These are phyloP conservation scores for Scutellaria barbata DNA, from an alignment of 257 asterid genomes.

Conservation along the genomic window DNA sequence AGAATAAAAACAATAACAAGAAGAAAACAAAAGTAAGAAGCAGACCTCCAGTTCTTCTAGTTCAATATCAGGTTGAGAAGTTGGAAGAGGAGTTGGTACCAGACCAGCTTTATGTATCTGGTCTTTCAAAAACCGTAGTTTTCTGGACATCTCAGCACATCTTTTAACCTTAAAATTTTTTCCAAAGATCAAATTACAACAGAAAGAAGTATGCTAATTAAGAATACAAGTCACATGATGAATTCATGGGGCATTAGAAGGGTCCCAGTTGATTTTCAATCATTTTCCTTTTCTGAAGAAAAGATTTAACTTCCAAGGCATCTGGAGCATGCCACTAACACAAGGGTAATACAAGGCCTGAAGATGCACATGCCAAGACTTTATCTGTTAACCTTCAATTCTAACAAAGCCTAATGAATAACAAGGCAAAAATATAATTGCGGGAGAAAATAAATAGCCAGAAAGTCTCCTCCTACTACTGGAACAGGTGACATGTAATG, in stretches of 20 bases:
- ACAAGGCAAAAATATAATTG: constrained; percentile 4
- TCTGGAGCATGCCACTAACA: constrained; percentile 12
- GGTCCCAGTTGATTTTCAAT: neutral
- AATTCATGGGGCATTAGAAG: constrained; percentile 2
- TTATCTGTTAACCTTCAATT: constrained; percentile 15
- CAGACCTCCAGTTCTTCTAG: constrained; percentile 93
- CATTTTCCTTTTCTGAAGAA: neutral
- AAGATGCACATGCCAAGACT: constrained; percentile 16
- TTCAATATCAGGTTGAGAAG: constrained; percentile 87
- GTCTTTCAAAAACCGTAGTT: constrained; percentile 82
- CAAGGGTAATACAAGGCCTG: constrained; percentile 4
- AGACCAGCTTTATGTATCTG: constrained; percentile 91
- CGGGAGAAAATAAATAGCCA: constrained; percentile 8
- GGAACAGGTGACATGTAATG: constrained; percentile 7
- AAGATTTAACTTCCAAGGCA: neutral
- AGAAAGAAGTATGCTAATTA: constrained; percentile 23
- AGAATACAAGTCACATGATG: constrained; percentile 9
- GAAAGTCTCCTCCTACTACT: constrained; percentile 20
- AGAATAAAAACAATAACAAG: constrained; percentile 3
- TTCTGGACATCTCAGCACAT: constrained; percentile 95
- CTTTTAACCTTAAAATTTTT: constrained; percentile 70
- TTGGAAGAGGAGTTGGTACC: constrained; percentile 64
- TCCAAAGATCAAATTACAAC: constrained; percentile 14
- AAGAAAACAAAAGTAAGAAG: constrained; percentile 14
- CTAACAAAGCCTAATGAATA: constrained; percentile 19